Base-by-base conservation (phyloP, 768 basidiomycete species). In the Rhizopogon sp. region DNA sequence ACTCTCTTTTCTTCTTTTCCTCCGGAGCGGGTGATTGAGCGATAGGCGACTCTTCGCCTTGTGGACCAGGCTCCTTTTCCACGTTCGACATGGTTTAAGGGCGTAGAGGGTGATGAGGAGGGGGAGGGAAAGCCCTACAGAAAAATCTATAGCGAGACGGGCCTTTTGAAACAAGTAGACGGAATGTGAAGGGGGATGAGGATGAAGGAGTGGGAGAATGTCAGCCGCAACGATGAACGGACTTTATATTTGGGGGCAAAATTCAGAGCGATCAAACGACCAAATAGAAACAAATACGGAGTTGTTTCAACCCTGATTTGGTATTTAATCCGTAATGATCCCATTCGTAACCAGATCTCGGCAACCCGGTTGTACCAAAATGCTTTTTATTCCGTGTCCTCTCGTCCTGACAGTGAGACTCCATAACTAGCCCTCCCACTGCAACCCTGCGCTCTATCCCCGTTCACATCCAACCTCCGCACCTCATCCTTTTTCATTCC, bases 1-100 rank as follows among this genome's bases (percentile, higher is more conserved):
- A 93, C 76, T 89, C 87, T 74, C 89, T 80, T 76, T 90, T 88
- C 68, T 72, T 85, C 72, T 78, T 75, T 59, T 73, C 66, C 0
- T 64, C 62, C 29, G 56, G 5, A 14, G 58, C 56, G 49, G 56
- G 62, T 29, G 53, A 65, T 31, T 64, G 66, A 20, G 52, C 46
- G 8, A 62, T 52, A 13, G 75, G 73, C 42, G 76, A 72, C 45
- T 79, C 76, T 52, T 79, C 75, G 66, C 78, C 76, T 65, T 74
- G 71, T 17, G 83, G 79, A 60, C 82, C 84, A 40, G 84, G 82
- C 76, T 81, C 85, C 79, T 87, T 87, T 76, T 82, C 81, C 62
- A 75, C 73, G 69, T 69, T 76, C 57, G 69, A 64, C 69, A 71
- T 70, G 56, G 53, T 10, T 45, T 20, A 9, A 29, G n/a, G 51